A percentile compares a stretch with the other conserved stretches of the same genome.
Evolutionary conservation across 805 yeast genomes (phyloP).

Genomic region (Starmerella roubikii): DNA sequence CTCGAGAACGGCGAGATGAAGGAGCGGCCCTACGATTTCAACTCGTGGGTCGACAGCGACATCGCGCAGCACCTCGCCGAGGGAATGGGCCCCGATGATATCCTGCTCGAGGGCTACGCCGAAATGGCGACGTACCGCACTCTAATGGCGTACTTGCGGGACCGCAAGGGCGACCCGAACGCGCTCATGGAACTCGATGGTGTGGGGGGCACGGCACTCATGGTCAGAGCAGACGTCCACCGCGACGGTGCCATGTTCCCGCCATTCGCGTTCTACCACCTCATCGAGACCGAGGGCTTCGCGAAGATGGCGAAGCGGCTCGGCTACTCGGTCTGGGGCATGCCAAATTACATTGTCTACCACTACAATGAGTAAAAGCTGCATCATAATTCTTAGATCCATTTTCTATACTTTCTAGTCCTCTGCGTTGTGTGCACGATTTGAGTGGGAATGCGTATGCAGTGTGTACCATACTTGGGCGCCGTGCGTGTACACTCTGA

Average conservation of each 20-base stretch:
- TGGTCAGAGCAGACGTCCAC: slow-evolving; percentile 95
- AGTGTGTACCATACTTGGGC: no score
- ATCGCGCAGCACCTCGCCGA: slow-evolving; percentile 66
- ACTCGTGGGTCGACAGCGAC: slow-evolving; percentile 71
- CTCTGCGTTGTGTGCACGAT: background rate
- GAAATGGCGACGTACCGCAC: slow-evolving; percentile 92
- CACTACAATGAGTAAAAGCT: slow-evolving; percentile 63
- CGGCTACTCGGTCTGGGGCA: slow-evolving; percentile 80
- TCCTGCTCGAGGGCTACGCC: slow-evolving; percentile 84
- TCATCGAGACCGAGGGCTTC: slow-evolving; percentile 96
- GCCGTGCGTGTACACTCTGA: no score
- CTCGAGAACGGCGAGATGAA: slow-evolving; percentile 43
- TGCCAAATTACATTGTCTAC: slow-evolving; percentile 87
- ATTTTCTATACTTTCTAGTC: no score
- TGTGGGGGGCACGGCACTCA: slow-evolving; percentile 93
- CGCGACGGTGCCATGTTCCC: slow-evolving; percentile 99
- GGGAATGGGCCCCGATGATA: slow-evolving; percentile 70
- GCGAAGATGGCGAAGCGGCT: slow-evolving; percentile 90
- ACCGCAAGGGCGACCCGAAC: slow-evolving; percentile 46
- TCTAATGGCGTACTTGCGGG: slow-evolving; percentile 80
- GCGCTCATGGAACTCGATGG: slow-evolving; percentile 84
- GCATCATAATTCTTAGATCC: background rate
- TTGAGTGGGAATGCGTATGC: background rate
- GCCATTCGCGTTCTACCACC: slow-evolving; percentile 89
- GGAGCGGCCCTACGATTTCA: slow-evolving; percentile 84